phyloP scores from a whole-genome alignment of 352 stramenopile genomes.

The Aphanomyces euteiches region DNA sequence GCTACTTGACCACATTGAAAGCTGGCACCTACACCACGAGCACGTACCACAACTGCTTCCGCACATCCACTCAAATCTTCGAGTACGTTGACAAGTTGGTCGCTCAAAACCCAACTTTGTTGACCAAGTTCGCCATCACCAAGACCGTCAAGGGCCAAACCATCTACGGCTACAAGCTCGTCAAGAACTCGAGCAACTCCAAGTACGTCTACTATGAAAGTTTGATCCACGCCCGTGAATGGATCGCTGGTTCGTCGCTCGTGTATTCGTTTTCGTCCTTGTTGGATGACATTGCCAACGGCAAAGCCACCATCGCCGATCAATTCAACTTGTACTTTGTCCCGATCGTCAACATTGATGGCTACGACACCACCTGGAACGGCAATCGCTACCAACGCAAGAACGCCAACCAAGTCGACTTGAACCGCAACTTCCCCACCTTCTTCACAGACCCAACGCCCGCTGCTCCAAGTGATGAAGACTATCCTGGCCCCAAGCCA shows the following conservation, averaged over 20 bases:
- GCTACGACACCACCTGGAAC: conserved; percentile 35
- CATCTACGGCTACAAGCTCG: conserved; percentile 39
- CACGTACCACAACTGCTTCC: conserved; percentile 39
- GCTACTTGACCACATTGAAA: conserved; percentile 5
- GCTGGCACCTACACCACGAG: conserved; percentile 33
- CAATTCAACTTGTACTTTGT: conserved; percentile 37
- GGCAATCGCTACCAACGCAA: conserved; percentile 36
- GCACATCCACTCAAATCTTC: conserved; percentile 32
- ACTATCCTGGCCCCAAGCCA: conserved; percentile 50
- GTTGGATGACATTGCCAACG: conserved; percentile 35
- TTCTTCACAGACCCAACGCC: conserved; percentile 56
- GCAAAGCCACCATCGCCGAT: conserved; percentile 31
- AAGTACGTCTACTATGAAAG: conserved; percentile 34
- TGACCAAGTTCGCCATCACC: conserved; percentile 40
- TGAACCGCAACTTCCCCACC: conserved; percentile 69
- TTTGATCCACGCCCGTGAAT: conserved; percentile 41
- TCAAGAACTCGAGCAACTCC: not conserved
- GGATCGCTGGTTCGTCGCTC: conserved; percentile 35
- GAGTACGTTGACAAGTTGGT: conserved; percentile 36
- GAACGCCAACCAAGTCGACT: conserved; percentile 54
- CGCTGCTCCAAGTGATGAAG: conserved; percentile 44
- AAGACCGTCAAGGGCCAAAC: conserved; percentile 34
- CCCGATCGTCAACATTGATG: conserved; percentile 39
- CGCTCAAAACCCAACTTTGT: conserved; percentile 20
- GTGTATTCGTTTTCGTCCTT: conserved; percentile 36